Percentiles rank a stretch among this genome's conserved stretches.
Evolutionary conservation across 2,329 filamentous ascomycete species (phyloP).

Genomic region (Ciborinia camelliae): DNA sequence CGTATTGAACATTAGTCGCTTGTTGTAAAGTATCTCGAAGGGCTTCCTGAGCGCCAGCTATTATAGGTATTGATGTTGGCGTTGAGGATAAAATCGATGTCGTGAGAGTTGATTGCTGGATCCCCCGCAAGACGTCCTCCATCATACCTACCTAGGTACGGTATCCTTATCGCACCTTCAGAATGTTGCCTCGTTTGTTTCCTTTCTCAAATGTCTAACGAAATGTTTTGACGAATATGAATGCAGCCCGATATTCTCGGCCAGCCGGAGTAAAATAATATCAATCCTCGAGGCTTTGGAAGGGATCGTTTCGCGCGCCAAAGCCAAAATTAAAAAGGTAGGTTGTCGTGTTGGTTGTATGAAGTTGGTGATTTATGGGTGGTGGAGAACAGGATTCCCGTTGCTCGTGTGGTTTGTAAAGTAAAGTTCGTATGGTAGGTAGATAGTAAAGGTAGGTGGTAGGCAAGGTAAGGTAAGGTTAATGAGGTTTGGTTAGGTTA

Average conservation of each 20-base stretch:
- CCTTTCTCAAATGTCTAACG: background rate
- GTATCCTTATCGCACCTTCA: conserved; percentile 17
- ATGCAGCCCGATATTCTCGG: conserved; percentile 15
- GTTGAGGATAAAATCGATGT: conserved; percentile 24
- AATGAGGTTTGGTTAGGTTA: background rate
- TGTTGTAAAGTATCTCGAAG: conserved; percentile 18
- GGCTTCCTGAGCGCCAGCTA: conserved; percentile 11
- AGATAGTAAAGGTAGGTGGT: background rate
- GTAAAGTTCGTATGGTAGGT: too few species aligned
- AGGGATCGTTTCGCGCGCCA: background rate
- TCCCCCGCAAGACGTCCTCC: conserved; percentile 29
- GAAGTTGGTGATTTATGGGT: background rate
- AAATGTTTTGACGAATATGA: conserved; percentile 5
- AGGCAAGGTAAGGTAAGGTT: background rate
- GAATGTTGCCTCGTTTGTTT: background rate
- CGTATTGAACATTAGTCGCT: background rate
- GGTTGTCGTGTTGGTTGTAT: background rate
- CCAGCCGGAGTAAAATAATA: conserved; percentile 15
- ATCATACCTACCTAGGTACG: conserved; percentile 22
- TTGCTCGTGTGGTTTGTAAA: conserved; percentile 8
- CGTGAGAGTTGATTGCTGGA: conserved; percentile 25
- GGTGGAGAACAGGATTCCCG: background rate
- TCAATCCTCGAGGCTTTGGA: background rate
- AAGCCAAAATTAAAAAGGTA: background rate
- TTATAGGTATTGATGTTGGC: conserved; percentile 20